Evolutionary conservation across 2,329 filamentous ascomycete species (phyloP).

Genomic region (Hypoxylon rubiginosum): DNA sequence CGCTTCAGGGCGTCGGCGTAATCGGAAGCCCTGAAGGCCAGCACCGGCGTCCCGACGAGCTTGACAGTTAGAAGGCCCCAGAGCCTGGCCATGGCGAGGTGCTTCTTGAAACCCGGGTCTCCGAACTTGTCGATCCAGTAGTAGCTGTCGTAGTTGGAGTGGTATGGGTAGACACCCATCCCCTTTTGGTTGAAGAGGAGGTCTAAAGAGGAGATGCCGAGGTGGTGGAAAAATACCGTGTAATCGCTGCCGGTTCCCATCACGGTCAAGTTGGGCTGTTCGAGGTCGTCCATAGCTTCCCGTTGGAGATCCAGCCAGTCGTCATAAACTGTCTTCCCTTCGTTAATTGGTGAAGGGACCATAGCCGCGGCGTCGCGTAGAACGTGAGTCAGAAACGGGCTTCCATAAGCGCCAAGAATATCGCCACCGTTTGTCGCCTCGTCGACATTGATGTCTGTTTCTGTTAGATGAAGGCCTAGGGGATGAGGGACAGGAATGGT

Average conservation of each 20-base stretch:
- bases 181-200: constrained; percentile 60
- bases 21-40: constrained; percentile 27
- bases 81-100: constrained; percentile 64
- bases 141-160: constrained; percentile 81
- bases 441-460: constrained; percentile 72
- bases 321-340: constrained; percentile 57
- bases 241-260: constrained; percentile 73
- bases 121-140: constrained; percentile 80
- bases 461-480: constrained; percentile 2
- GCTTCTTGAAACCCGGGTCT: constrained; percentile 68
- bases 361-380: constrained; percentile 65
- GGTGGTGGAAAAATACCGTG: constrained; percentile 71
- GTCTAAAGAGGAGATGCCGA: constrained; percentile 67
- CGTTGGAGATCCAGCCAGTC: constrained; percentile 57
- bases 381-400: constrained; percentile 71
- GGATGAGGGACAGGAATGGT: neutral
- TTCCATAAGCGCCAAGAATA: constrained; percentile 66
- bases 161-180: constrained; percentile 72
- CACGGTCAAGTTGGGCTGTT: constrained; percentile 56
- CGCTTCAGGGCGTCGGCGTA: constrained; percentile 22
- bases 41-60: constrained; percentile 30
- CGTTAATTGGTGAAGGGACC: constrained; percentile 65
- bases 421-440: constrained; percentile 70
- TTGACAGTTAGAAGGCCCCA: constrained; percentile 46
- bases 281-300: constrained; percentile 50